These are phyloP conservation scores for Brachypodium distachyon DNA, from an alignment of 202 grass and related monocot genomes.

Conservation along the genomic window DNA sequence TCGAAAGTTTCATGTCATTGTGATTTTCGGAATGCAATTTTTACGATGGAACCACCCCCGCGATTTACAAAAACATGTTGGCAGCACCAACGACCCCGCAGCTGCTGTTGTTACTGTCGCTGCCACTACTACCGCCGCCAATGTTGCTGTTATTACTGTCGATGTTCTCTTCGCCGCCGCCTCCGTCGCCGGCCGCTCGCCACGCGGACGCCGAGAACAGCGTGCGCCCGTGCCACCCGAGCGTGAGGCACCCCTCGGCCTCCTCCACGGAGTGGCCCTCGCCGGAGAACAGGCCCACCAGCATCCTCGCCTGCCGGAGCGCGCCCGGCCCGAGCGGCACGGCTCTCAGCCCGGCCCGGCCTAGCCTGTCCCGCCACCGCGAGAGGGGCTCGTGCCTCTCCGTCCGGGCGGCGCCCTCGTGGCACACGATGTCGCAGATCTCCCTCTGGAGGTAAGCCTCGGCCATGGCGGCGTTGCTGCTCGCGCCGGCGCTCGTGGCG, in stretches of 20 bases:
- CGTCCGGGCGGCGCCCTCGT: slow-evolving; percentile 38
- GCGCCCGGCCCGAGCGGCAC: slow-evolving; percentile 73
- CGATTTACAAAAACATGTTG: slow-evolving; percentile 1
- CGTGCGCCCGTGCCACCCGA: slow-evolving; percentile 76
- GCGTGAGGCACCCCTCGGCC: slow-evolving; percentile 70
- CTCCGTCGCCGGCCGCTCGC: slow-evolving; percentile 26
- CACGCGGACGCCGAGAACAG: slow-evolving; percentile 85
- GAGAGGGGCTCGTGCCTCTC: slow-evolving; percentile 84
- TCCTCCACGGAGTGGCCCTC: slow-evolving; percentile 80
- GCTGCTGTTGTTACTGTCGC: not conserved
- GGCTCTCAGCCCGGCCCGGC: slow-evolving; percentile 27
- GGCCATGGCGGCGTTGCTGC: slow-evolving; percentile 28
- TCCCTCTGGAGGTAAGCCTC: slow-evolving; percentile 74
- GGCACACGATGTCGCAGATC: slow-evolving; percentile 84
- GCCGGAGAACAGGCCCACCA: slow-evolving; percentile 74
- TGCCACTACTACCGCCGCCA: not conserved
- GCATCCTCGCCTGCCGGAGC: slow-evolving; percentile 84
- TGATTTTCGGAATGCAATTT: slow-evolving; percentile 6
- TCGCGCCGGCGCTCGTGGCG: slow-evolving; percentile 15
- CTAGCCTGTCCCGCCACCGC: slow-evolving; percentile 51
- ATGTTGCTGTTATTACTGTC: slow-evolving; percentile 36
- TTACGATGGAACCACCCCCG: slow-evolving; percentile 1
- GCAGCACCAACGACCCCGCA: not conserved
- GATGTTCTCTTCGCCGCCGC: slow-evolving; percentile 1
- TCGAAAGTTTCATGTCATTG: not conserved